A percentile compares a stretch with the other conserved stretches of the same genome.
phyloP scores from a whole-genome alignment of 441 rosid species.

The Pelargonium myrrhifolium region DNA sequence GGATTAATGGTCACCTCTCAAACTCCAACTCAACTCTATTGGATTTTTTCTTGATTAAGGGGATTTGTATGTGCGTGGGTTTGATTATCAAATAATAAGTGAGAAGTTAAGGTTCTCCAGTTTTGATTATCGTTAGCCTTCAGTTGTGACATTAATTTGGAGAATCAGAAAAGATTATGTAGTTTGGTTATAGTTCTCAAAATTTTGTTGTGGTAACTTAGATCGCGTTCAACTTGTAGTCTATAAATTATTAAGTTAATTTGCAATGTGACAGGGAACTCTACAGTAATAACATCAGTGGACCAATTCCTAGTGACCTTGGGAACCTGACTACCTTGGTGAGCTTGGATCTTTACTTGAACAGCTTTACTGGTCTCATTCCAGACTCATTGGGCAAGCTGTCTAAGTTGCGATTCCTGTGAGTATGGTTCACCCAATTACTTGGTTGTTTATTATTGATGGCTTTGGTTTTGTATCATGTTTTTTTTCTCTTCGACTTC shows the following conservation, averaged over 20 bases:
- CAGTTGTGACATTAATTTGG: background rate
- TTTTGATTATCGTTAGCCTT: background rate
- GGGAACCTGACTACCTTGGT: conserved; percentile 87
- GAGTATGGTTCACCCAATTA: conserved; percentile 28
- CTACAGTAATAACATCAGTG: conserved; percentile 84
- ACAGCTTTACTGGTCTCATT: conserved; percentile 76
- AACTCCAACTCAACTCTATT: background rate
- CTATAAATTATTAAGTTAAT: background rate
- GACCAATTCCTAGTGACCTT: conserved; percentile 78
- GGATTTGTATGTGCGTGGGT: background rate
- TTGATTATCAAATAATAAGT: background rate
- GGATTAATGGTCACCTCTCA: background rate
- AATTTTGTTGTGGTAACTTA: background rate
- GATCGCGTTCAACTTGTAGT: background rate
- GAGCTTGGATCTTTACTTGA: conserved; percentile 99
- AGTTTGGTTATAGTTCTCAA: background rate
- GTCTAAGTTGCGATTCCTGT: conserved; percentile 84
- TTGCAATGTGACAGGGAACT: conserved; percentile 52
- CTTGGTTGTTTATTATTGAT: conserved; percentile 7
- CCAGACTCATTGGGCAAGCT: conserved; percentile 79
- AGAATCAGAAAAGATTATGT: background rate
- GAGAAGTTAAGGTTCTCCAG: background rate
- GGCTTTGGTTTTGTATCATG: background rate
- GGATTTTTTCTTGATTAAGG: background rate
- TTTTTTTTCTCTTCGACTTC: background rate